Evolutionary conservation across 2,329 filamentous ascomycete species (phyloP).

Genomic region (Sphaerulina populicola): DNA sequence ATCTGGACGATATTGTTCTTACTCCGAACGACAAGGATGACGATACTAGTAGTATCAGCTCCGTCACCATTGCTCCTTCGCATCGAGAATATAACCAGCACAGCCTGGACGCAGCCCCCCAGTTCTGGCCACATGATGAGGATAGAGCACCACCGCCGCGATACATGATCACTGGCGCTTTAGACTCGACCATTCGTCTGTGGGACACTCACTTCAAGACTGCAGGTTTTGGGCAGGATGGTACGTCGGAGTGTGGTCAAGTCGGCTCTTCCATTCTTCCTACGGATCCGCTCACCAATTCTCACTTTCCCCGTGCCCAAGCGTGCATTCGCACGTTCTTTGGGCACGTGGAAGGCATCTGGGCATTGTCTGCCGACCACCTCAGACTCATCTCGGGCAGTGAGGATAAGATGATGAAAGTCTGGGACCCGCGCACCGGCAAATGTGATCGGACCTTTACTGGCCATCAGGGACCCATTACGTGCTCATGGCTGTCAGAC

Average conservation of each 20-base stretch:
- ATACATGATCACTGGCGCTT: constrained; percentile 86
- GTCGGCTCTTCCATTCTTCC: constrained; percentile 24
- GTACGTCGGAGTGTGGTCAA: constrained; percentile 10
- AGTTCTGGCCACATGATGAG: constrained; percentile 53
- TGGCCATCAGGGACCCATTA: constrained; percentile 83
- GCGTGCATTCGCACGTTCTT: constrained; percentile 87
- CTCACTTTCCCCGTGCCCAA: constrained; percentile 29
- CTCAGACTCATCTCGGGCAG: constrained; percentile 80
- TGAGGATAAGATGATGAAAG: constrained; percentile 90
- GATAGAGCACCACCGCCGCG: constrained; percentile 66
- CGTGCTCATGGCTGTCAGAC: constrained; percentile 85
- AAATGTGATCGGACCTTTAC: constrained; percentile 89
- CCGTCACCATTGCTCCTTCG: constrained; percentile 20
- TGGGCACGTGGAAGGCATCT: constrained; percentile 91
- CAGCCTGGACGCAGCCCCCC: constrained; percentile 11
- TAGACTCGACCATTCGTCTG: constrained; percentile 83
- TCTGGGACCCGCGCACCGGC: constrained; percentile 87
- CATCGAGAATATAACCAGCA: constrained; percentile 13
- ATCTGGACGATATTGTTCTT: constrained; percentile 61
- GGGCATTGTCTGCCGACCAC: constrained; percentile 83
- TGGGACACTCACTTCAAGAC: constrained; percentile 61
- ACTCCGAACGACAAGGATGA: constrained; percentile 50
- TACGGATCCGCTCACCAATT: constrained; percentile 31
- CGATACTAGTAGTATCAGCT: constrained; percentile 30
- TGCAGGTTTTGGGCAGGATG: constrained; percentile 7